phyloP scores from a whole-genome alignment of 208 protist species.

The Angomonas ambiguus region DNA sequence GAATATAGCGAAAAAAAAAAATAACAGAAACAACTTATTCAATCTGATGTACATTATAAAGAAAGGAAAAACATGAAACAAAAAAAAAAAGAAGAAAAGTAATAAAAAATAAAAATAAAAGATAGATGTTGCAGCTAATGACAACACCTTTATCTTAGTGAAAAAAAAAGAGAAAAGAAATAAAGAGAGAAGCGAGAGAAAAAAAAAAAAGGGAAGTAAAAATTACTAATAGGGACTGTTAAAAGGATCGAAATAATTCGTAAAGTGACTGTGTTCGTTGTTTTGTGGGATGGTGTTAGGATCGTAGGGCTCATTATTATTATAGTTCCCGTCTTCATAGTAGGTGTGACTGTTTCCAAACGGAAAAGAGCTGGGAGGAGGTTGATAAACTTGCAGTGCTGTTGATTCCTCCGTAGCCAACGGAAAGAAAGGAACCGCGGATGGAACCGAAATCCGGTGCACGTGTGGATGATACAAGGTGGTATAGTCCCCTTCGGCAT shows the following conservation, averaged over 20 bases:
- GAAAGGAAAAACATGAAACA: not conserved
- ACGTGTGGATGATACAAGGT: not conserved
- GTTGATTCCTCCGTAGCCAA: not conserved
- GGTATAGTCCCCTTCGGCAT: not conserved
- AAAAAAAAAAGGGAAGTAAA: constrained; percentile 15
- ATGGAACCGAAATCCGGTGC: not conserved
- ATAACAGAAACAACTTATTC: not conserved
- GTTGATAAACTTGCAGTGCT: not conserved
- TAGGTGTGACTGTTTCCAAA: not conserved
- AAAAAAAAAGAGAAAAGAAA: constrained; percentile 17
- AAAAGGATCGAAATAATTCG: not conserved
- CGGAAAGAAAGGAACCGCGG: not conserved
- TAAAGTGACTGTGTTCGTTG: not conserved
- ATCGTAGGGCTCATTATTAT: constrained; percentile 4
- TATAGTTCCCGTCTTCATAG: not conserved
- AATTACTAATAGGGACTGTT: constrained; percentile 11
- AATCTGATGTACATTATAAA: not conserved
- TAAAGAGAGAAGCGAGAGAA: not conserved
- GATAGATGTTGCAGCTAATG: not conserved
- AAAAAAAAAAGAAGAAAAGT: constrained; percentile 10
- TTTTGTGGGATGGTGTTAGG: not conserved
- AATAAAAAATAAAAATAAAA: not conserved
- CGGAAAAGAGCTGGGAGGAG: not conserved
- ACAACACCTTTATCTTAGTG: not conserved
- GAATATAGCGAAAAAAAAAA: constrained; percentile 3